Percentiles rank a stretch among this genome's conserved stretches.
phyloP scores from a whole-genome alignment of 2,329 filamentous ascomycete genomes.

The Acarospora socialis region DNA sequence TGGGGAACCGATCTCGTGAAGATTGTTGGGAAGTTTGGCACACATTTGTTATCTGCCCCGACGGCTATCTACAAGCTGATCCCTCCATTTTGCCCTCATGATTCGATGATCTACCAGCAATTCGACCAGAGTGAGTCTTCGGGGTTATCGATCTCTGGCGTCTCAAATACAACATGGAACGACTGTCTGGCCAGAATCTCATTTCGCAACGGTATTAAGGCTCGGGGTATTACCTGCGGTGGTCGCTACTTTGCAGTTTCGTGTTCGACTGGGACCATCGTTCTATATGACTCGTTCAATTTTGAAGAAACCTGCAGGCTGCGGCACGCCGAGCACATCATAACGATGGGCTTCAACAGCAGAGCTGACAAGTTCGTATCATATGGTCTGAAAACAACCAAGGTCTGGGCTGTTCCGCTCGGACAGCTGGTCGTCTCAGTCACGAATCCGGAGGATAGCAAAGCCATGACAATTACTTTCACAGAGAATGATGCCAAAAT shows the following conservation, averaged over 20 bases:
- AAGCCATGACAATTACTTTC: conserved; percentile 7
- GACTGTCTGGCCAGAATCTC: conserved; percentile 18
- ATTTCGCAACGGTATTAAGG: conserved; percentile 6
- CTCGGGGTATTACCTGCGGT: conserved; percentile 9
- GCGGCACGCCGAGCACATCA: conserved; percentile 9
- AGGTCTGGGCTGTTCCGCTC: conserved; percentile 7
- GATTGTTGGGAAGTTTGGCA: conserved; percentile 14
- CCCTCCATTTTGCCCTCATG: conserved; percentile 26
- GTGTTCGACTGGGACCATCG: conserved; percentile 8
- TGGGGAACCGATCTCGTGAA: conserved; percentile 17
- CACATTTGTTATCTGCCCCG: conserved; percentile 14
- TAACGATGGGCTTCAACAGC: conserved; percentile 9
- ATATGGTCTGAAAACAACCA: conserved; percentile 13
- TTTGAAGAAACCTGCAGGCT: conserved; percentile 10
- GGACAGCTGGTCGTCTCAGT: conserved; percentile 2
- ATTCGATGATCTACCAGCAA: conserved; percentile 22
- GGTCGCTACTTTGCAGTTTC: conserved; percentile 11
- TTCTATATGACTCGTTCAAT: conserved; percentile 13
- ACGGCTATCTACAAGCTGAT: conserved; percentile 25
- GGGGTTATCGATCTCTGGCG: conserved; percentile 13
- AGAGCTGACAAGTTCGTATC: conserved; percentile 10
- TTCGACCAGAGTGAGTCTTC: conserved; percentile 16
- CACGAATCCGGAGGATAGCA: conserved; percentile 8
- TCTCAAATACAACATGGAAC: conserved; percentile 16
- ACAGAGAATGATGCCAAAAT: conserved; percentile 7